These are phyloP conservation scores for Alternaria sp. DNA, from an alignment of 2,329 filamentous ascomycete genomes.

Conservation along the genomic window DNA sequence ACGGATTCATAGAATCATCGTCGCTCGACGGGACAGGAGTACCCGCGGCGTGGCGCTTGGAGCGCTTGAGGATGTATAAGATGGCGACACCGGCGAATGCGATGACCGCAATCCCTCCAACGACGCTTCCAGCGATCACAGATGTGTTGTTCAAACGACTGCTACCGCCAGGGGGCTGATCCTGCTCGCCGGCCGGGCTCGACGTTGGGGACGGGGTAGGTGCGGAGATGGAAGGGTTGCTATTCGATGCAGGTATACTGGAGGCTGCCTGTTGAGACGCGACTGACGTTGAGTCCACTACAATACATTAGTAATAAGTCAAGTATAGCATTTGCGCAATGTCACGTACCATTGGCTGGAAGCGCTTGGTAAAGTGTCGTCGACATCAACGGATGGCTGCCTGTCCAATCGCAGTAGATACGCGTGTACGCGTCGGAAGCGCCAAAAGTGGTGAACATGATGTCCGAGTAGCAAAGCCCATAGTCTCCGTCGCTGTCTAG, in stretches of 20 bases:
- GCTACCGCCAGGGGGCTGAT: not conserved
- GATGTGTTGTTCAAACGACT: not conserved
- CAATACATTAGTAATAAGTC: not conserved
- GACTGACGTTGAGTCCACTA: not conserved
- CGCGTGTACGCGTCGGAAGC: not conserved
- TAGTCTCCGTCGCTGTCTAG: not conserved
- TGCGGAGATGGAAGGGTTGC: not conserved
- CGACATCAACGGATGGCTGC: not conserved
- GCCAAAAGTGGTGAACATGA: not conserved
- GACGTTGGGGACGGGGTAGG: not conserved
- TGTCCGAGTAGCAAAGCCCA: conserved; percentile 1
- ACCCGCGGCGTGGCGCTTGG: not conserved
- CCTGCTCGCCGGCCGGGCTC: not conserved
- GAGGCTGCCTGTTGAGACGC: not conserved
- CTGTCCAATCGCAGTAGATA: conserved; percentile 7
- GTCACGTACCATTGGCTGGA: not conserved
- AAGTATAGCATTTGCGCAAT: no score
- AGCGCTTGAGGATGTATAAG: conserved; percentile 2
- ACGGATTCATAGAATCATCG: not conserved
- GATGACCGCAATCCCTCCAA: conserved; percentile 1
- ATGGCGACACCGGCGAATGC: conserved; percentile 2
- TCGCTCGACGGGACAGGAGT: not conserved
- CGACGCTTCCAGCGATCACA: not conserved
- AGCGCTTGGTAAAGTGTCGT: not conserved
- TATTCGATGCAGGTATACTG: not conserved